Evolutionary conservation across 805 yeast species (phyloP), one percentile per base, ranked within the genome.

Genomic region (Starmerella apis): DNA sequence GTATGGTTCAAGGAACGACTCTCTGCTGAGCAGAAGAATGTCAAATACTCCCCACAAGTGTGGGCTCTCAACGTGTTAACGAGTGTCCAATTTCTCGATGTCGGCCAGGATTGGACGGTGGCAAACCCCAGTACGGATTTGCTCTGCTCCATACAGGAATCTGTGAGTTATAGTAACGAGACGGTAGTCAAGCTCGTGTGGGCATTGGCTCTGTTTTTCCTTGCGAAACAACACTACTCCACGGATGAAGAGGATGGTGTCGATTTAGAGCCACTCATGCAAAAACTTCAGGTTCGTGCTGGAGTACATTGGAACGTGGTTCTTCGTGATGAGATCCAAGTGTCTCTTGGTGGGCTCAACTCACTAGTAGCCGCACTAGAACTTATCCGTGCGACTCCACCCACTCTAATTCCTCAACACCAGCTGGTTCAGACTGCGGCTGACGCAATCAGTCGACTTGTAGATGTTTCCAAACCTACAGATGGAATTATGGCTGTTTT

Each of bases 401-500:
- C 39, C 9, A 42, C 31, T 11, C 42, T 53, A 18, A 42, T 44
- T 16, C 18, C 47, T 13, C 35, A 27, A 31, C 50, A 50, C 28
- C 32, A 41, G 49, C 43, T 56, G 16, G 48, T 61, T 4, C 62
- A 59, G 39, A 55, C 63, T 2, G 56, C 57, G 4, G 57, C 62
- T 11, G 57, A 54, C 11, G 55, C 61, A n/a, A 47, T 64, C 13
- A 43, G 51, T 32, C 16, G 50, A 25, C 39, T 56, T 9, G 42
- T 50, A 16, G 42, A 16, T 9, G 53, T 56, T 2, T 43, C 49
- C 5, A 52, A 56, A 37, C 53, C 56, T 9, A 56, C 53, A 2
- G 56, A 45, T n/a, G 36, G 43, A n/a, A 47, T 56, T 3, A 45
- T 52, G 28, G 35, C 45, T 0, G 68, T 74, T 1, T 68, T 78